A percentile compares a stretch with the other conserved stretches of the same genome.
phyloP scores from a whole-genome alignment of 495 filamentous ascomycete genomes.

The Chaetomidium leptoderma region DNA sequence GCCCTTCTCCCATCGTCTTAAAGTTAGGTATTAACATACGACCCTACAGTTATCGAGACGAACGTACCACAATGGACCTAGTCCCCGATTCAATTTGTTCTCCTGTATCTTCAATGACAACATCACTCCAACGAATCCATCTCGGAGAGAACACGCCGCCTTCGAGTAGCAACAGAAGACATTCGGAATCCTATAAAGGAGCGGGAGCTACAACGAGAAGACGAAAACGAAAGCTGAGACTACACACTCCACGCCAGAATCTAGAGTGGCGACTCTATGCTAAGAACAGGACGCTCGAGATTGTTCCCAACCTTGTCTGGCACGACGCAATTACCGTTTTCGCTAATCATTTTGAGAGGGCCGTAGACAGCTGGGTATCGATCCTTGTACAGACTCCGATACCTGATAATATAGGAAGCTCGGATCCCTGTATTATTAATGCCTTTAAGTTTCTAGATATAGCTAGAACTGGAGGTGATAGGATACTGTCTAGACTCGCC shows the following conservation, averaged over 20 bases:
- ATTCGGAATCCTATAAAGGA: neutral
- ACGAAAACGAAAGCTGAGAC: neutral
- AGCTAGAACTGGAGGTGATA: neutral
- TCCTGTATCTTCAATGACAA: neutral
- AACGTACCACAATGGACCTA: neutral
- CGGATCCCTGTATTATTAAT: neutral
- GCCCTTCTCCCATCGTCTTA: neutral
- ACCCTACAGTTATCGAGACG: neutral
- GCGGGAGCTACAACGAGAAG: neutral
- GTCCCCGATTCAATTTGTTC: neutral
- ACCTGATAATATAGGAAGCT: neutral
- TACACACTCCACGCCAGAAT: neutral
- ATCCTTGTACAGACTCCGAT: neutral
- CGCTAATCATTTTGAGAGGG: constrained; percentile 1
- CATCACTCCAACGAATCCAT: neutral
- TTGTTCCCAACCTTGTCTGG: constrained; percentile 1
- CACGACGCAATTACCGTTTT: neutral
- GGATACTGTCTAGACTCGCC: neutral
- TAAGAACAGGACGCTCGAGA: neutral
- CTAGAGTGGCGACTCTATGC: neutral
- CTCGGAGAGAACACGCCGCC: no score
- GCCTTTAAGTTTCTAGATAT: neutral
- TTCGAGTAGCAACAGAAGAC: no score
- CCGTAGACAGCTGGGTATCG: neutral
- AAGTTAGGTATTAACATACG: neutral